Evolutionary conservation across 75 land plant species (phyloP).

Genomic region (Adiantum capillusveneris): DNA sequence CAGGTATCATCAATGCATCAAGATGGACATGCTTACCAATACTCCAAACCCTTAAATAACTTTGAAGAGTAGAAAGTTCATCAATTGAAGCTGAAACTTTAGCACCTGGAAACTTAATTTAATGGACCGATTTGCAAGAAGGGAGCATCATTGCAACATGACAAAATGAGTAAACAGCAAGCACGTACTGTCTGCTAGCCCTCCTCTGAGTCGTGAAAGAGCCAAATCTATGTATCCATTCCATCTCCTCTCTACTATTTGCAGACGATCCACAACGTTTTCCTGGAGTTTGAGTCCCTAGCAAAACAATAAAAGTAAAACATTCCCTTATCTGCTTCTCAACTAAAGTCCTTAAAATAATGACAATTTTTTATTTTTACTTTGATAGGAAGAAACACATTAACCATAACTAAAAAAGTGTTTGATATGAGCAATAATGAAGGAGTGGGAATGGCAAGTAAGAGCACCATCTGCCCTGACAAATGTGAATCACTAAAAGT

Average conservation of each 20-base stretch:
- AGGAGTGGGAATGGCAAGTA: no score
- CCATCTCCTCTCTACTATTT: constrained; percentile 73
- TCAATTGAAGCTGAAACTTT: constrained; percentile 64
- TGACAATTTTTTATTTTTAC: no score
- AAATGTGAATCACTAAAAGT: no score
- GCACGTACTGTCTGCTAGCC: constrained; percentile 23
- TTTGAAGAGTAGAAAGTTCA: constrained; percentile 55
- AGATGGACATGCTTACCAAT: constrained; percentile 52
- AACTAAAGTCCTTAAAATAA: no score
- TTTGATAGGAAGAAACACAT: no score
- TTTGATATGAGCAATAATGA: no score
- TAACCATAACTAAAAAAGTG: no score
- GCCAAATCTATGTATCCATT: constrained; percentile 78
- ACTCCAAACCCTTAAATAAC: constrained; percentile 71
- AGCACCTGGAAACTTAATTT: constrained; percentile 50
- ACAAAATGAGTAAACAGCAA: background rate
- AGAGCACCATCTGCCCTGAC: no score
- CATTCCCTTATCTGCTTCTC: no score
- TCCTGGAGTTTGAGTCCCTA: constrained; percentile 71
- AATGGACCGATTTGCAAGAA: no score
- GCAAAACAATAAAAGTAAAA: no score
- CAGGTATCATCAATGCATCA: constrained; percentile 79
- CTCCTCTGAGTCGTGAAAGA: constrained; percentile 81
- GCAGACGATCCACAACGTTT: constrained; percentile 66
- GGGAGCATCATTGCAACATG: no score